Evolutionary conservation across 208 protist species (phyloP), one percentile per base, ranked within the genome.

Genomic region (Novymonas esmeraldas): DNA sequence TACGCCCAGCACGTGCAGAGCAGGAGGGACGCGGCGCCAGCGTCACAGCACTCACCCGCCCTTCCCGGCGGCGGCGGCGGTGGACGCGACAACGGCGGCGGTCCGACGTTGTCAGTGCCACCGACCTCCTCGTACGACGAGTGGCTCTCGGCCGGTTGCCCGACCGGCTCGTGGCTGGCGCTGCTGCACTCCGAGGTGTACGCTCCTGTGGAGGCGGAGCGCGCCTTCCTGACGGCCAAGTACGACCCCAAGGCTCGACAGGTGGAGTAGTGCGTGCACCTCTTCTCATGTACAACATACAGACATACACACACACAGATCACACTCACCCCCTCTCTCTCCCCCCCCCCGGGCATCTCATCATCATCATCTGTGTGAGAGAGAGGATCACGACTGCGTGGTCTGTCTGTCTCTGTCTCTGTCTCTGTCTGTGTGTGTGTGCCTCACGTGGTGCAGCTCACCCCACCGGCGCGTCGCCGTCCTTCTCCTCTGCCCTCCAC

Each of bases 171-270:
- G 45, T 94, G 84, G 85, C 61, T 60, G n/a, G 65, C 73, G 14
- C 71, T 94, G 44, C 63, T 94, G 14, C 39, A 61, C 24, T 70
- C 82, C 22, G 82, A 91, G 68, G 60, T 94, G 38, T 94, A 94
- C 65, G 73, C 73, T 10, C 78, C 76, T 10, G 57, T 81, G 41
- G 73, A 69, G 34, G 84, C 84, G 33, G 79, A 93, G 61, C 76
- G 73, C 64, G 64, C 52, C 31, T 74, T 76, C 48, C 70, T 85
- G 42, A 50, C 45, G 7, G 64, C 67, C 44, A 93, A 90, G 73
- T 93, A 93, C 73, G 38, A 76, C 22, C 55, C 62, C 0, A 64
- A 64, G 9, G 60, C 29, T 3, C 61, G 45, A 7, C 10, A 6
- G 13, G 52, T 24, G 26, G 20, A 39, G 45, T 24, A 50, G 56